These are phyloP conservation scores for Candida hispaniensis DNA, from an alignment of 805 yeast species.

Conservation along the genomic window DNA sequence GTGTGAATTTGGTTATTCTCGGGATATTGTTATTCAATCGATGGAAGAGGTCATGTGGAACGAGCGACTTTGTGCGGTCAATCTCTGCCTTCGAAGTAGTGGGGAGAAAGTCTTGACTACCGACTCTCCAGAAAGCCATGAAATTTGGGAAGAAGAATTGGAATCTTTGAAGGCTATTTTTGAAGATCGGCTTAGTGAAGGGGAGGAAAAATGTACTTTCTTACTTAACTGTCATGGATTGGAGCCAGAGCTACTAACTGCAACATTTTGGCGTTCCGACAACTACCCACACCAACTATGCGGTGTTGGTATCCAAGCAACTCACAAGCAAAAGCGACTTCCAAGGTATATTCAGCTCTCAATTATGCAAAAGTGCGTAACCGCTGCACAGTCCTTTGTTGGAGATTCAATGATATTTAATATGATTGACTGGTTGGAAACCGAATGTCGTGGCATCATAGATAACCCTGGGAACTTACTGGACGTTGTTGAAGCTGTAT, in stretches of 20 bases:
- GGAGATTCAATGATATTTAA: constrained; percentile 65
- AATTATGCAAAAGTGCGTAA: constrained; percentile 25
- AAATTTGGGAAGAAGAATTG: constrained; percentile 63
- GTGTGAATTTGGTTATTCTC: constrained; percentile 57
- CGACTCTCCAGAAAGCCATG: constrained; percentile 6
- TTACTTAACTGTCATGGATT: constrained; percentile 3
- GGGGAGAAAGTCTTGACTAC: constrained; percentile 17
- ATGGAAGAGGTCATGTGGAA: constrained; percentile 35
- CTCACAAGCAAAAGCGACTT: constrained; percentile 23
- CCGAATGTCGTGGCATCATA: constrained; percentile 44
- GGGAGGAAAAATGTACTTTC: neutral
- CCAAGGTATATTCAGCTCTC: constrained; percentile 31
- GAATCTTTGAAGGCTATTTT: constrained; percentile 57
- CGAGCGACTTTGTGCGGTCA: constrained; percentile 42
- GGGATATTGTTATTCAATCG: constrained; percentile 47
- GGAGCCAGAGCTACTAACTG: constrained; percentile 12
- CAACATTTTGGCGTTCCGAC: constrained; percentile 35
- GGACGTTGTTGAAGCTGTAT: constrained; percentile 27
- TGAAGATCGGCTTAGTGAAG: constrained; percentile 32
- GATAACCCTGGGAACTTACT: constrained; percentile 67
- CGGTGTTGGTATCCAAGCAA: constrained; percentile 49
- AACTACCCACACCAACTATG: constrained; percentile 59
- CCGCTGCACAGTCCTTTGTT: constrained; percentile 31
- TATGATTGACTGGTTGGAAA: constrained; percentile 70
- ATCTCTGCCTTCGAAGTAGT: constrained; percentile 25